A percentile compares a stretch with the other conserved stretches of the same genome.
phyloP scores from a whole-genome alignment of 306 rosid species.

The Malus asiatica region DNA sequence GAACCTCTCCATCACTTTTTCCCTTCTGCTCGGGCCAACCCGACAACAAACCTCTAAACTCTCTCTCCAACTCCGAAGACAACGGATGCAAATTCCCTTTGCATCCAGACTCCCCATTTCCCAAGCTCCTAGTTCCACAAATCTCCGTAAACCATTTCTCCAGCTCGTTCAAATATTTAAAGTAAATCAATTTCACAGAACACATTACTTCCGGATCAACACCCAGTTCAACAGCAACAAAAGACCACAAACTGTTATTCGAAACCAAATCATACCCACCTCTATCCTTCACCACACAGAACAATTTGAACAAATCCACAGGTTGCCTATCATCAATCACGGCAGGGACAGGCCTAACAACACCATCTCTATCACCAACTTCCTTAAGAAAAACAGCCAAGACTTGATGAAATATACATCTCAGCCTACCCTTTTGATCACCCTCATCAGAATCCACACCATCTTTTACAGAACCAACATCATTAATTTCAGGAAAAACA shows the following conservation, averaged over 20 bases:
- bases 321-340: conserved; percentile 44
- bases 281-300: conserved; percentile 46
- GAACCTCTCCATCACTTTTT: conserved; percentile 21
- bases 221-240: conserved; percentile 46
- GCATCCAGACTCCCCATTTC: conserved; percentile 27
- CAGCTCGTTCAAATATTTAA: conserved; percentile 55
- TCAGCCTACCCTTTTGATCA: conserved; percentile 23
- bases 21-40: conserved; percentile 18
- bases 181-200: conserved; percentile 50
- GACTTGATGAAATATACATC: conserved; percentile 43
- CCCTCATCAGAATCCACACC: conserved; percentile 8
- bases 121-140: conserved; percentile 26
- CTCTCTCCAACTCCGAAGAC: conserved; percentile 44
- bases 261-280: conserved; percentile 67
- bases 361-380: conserved; percentile 36
- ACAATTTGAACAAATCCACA: conserved; percentile 60
- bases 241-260: conserved; percentile 48
- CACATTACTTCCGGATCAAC: conserved; percentile 32
- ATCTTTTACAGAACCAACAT: conserved; percentile 11
- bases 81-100: conserved; percentile 21
- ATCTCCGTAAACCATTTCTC: conserved; percentile 52
- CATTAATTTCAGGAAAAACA: background rate
- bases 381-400: conserved; percentile 44
- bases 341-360: conserved; percentile 50
- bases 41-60: conserved; percentile 35